Base-by-base conservation (phyloP, 164 flowering plant genomes). In the Aristolochia contorta region DNA sequence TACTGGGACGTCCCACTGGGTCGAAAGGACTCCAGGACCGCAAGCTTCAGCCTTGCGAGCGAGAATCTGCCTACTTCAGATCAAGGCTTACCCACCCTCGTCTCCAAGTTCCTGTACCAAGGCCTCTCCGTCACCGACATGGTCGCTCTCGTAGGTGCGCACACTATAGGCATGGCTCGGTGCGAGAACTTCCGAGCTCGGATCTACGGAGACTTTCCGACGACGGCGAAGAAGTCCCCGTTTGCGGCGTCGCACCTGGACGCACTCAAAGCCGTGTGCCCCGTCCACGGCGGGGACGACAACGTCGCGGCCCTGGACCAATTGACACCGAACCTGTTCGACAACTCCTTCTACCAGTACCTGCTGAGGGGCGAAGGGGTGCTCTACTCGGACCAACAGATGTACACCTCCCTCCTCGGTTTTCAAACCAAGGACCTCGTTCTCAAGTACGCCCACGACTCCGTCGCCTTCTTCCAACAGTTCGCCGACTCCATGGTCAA, bases 1-100 rank as follows among this genome's bases (percentile, higher is more conserved):
- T 87, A 86, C 50, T 92, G 98, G 97, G 80, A 89, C 67, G 97
- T 92, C 61, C 94, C 94, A 16, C 32, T 92, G 41, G 98, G 98
- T 30, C 78, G 97, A 69, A 89, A 82, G 63, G 98, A 92, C 66
- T 81, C 97, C 0, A 78, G 25, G 58, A 81, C 79, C 9, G 96
- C 96, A 60, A 79, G 83, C 65, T 73, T 61, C 47, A 82, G 24
- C 6, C 78, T 80, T 4, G 83, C 86, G 2, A 65, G 51, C 25
- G 4, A 77, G 9, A 80, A 87, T 62, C 61, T 92, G 37, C 98
- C 98, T 12, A 70, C 69, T 16, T 74, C 89, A 52, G 59, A 80
- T 57, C 84, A 85, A 25, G 71, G 73, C 56, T 76, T 92, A 33
- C 54, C 80, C 32, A 33, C 78, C 57, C 80, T 89, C 67, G 76